Conservation (phyloP, 768 basidiomycete genomes). For the Cystofilobasidium bisporidii region DNA sequence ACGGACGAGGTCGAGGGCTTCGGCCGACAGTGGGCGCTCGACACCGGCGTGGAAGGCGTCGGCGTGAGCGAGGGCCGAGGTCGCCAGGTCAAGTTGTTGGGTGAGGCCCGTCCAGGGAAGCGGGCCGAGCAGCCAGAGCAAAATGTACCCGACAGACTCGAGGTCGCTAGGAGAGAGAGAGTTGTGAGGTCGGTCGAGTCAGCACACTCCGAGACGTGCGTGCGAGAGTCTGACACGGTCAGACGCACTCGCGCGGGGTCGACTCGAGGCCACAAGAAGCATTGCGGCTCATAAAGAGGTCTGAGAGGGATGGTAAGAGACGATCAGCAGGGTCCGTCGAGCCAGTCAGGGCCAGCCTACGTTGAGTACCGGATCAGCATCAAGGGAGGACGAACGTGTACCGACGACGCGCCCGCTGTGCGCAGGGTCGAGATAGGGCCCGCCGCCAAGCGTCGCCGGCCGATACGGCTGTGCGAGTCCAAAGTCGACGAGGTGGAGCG, state of each 20-base stretch:
- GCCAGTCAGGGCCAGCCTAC: too few species aligned
- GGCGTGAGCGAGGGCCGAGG: not conserved
- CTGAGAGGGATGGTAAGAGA: not conserved
- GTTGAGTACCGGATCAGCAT: not conserved
- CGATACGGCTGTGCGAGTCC: conserved; percentile 6
- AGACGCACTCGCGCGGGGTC: conserved; percentile 4
- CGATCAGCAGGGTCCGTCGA: too few species aligned
- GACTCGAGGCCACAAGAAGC: conserved; percentile 5
- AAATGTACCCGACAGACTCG: conserved; percentile 16
- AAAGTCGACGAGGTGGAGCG: conserved; percentile 11
- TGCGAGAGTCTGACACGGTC: not conserved
- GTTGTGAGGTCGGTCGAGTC: too few species aligned
- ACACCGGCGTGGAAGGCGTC: too few species aligned
- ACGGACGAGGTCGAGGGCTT: too few species aligned
- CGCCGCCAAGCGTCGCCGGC: not conserved
- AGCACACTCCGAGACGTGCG: too few species aligned
- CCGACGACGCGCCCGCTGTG: not conserved
- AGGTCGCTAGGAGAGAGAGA: not conserved
- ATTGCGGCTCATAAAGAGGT: conserved; percentile 3
- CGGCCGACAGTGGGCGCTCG: too few species aligned
- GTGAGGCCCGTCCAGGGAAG: conserved; percentile 13
- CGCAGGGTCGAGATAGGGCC: not conserved
- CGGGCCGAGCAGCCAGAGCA: conserved; percentile 6
- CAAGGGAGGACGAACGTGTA: not conserved
- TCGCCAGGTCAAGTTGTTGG: conserved; percentile 2